Percentiles rank a stretch among this genome's conserved stretches.
Evolutionary conservation across 768 basidiomycete species (phyloP).

Genomic region (Paxillus rubicundulus): DNA sequence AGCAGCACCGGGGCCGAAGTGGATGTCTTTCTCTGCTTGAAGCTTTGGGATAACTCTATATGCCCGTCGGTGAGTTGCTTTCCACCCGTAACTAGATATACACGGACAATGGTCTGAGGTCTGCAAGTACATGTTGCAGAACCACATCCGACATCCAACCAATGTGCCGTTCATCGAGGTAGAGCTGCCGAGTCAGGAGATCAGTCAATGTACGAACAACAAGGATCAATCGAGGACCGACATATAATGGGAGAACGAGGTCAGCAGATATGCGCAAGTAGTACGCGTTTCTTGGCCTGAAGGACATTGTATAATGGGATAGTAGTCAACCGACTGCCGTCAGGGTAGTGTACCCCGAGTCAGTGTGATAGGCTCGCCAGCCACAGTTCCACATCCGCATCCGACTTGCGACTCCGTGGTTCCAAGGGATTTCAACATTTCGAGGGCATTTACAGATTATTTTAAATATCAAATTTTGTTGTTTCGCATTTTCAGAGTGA

Average conservation of each 20-base stretch:
- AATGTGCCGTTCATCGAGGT: conserved; percentile 84
- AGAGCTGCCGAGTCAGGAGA: conserved; percentile 46
- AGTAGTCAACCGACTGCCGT: no score
- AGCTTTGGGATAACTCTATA: conserved; percentile 68
- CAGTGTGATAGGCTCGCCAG: no score
- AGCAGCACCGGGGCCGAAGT: conserved; percentile 37
- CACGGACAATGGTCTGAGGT: conserved; percentile 67
- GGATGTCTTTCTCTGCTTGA: conserved; percentile 51
- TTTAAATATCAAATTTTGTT: no score
- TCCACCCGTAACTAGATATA: background rate
- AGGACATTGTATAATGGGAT: conserved; percentile 46
- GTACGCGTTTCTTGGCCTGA: conserved; percentile 71
- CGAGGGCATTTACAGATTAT: no score
- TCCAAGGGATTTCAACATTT: no score
- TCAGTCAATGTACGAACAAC: conserved; percentile 6
- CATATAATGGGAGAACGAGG: conserved; percentile 77
- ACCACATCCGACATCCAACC: conserved; percentile 88
- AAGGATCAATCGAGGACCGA: conserved; percentile 29
- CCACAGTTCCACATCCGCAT: no score
- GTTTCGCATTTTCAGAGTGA: no score
- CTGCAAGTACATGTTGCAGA: conserved; percentile 76
- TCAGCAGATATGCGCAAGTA: conserved; percentile 79
- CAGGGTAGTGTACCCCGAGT: no score
- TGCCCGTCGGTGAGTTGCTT: background rate
- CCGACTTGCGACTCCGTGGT: no score